Base-by-base conservation (phyloP, 1,139 yeast species). In the Yamadazyma epiphylla region DNA sequence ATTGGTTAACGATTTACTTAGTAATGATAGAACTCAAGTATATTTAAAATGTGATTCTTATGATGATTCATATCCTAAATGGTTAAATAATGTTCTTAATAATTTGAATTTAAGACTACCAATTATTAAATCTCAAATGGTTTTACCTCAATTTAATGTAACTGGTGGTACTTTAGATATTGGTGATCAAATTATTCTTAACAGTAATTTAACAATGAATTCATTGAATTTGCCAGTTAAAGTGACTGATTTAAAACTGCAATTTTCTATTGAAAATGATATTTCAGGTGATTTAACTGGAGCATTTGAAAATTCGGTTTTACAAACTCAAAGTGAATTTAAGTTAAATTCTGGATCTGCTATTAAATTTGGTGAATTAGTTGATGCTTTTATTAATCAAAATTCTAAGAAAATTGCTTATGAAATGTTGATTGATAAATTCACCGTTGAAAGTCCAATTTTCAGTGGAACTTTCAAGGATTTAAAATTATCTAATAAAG, bases 81-180 rank as follows among this genome's bases (percentile, higher is more conserved):
- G 48, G 48, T n/a, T 43, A 9, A 27, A 29, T 19, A 34, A 41
- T 23, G 33, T 43, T 5, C 22, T 42, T 9, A 36, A 24, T 15
- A 30, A 32, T 15, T 29, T 38, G n/a, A 23, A 25, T 15, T 24
- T 38, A 13, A 20, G 24, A 13, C 25, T 31, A 3, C 21, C 22
- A 7, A 11, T 8, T 5, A 32, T 34, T 4, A 34, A 21, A 8
- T 30, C 25, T 16, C 21, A 19, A 28, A 11, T 10, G 7, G 20
- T 17, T 7, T 17, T 30, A 5, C 29, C 28, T n/a, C 15, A 16
- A 19, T 8, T 5, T 10, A 23, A 13, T 12, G 7, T 23, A 7
- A 13, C 6, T 5, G 7, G 13, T 13, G 22, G 13, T 16, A 12
- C 12, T n/a, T 11, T 26, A n/a, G 22, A 19, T 10, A 4, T 26